Evolutionary conservation across 2,329 filamentous ascomycete genomes (phyloP), one percentile per base, ranked within the genome.

Genomic region (Neurospora sp.): DNA sequence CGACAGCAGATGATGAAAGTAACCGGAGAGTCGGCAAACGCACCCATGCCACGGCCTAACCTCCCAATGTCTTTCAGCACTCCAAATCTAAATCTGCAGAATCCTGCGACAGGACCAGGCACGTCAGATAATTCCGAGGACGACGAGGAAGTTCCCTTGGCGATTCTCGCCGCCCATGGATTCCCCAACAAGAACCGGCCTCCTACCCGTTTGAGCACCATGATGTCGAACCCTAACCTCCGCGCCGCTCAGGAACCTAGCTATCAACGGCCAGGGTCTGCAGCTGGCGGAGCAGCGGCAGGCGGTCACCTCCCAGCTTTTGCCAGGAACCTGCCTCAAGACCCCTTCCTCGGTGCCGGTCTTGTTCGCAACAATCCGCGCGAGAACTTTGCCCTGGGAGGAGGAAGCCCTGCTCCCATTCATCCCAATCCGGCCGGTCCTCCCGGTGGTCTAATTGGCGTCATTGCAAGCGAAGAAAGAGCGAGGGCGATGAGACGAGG

Each of bases 1-100:
- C 88, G 93, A 70, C 93, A 97, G 79, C 92, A 96, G 80, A 97
- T 97, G 93, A 97, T 95, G 91, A 97, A 97, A 81, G 91, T 96
- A 38, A 96, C 93, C 0, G 93, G 93, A 66, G 92, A 95, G 74
- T 82, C 88, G 28, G 79, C 84, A 4, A 79, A 84, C 11, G 80
- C 82, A 57, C 74, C 80, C 12, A 77, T 82, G 11, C 79, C 84
- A 36, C 86, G 88, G n/a, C 84, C 87, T 15, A 81, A 82, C 67
- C 79, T 89, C 71, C 83, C 85, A 19, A 82, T 85, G 40, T 88
- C 87, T 4, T 83, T 85, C 75, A 92, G 89, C 77, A 87, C 87
- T 4, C 88, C 90, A 1, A 89, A 89, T 72, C 78, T 91, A 1
- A 89, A 89, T 72, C 78, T 91, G 23, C 77, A 80, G 3, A 80